Percentiles rank a stretch among this genome's conserved stretches.
Evolutionary conservation across 2,329 filamentous ascomycete species (phyloP).

Genomic region (Cladosporium sp.): DNA sequence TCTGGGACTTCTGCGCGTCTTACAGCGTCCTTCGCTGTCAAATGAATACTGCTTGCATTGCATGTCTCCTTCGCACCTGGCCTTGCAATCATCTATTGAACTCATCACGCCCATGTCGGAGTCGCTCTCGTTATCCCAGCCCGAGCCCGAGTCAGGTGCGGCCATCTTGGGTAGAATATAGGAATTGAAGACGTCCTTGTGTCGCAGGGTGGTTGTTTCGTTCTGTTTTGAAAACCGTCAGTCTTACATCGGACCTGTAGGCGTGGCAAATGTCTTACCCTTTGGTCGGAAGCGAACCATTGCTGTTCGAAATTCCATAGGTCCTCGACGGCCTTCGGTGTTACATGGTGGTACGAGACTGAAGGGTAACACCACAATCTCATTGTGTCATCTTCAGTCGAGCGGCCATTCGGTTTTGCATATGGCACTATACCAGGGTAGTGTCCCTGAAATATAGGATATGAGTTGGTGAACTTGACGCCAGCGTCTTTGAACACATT

Average conservation of each 20-base stretch:
- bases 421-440: background rate
- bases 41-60: conserved; percentile 28
- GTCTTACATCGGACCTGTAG: background rate
- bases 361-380: conserved; percentile 25
- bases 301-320: conserved; percentile 25
- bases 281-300: conserved; percentile 9
- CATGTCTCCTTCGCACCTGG: conserved; percentile 23
- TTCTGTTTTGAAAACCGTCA: conserved; percentile 16
- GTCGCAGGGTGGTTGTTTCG: conserved; percentile 21
- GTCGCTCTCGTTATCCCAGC: conserved; percentile 31
- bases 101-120: conserved; percentile 21
- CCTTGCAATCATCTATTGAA: conserved; percentile 24
- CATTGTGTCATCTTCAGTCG: conserved; percentile 27
- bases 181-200: conserved; percentile 27
- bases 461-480: conserved; percentile 21
- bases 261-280: background rate
- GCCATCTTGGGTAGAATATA: conserved; percentile 27
- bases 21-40: conserved; percentile 20
- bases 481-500: conserved; percentile 22
- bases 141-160: conserved; percentile 13
- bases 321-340: conserved; percentile 20
- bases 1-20: conserved; percentile 19
- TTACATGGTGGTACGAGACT: conserved; percentile 25
- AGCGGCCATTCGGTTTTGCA: background rate
- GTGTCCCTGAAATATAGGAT: conserved; percentile 25